These are phyloP conservation scores for Houttuynia cordata DNA, from an alignment of 164 flowering plant genomes.

Conservation along the genomic window DNA sequence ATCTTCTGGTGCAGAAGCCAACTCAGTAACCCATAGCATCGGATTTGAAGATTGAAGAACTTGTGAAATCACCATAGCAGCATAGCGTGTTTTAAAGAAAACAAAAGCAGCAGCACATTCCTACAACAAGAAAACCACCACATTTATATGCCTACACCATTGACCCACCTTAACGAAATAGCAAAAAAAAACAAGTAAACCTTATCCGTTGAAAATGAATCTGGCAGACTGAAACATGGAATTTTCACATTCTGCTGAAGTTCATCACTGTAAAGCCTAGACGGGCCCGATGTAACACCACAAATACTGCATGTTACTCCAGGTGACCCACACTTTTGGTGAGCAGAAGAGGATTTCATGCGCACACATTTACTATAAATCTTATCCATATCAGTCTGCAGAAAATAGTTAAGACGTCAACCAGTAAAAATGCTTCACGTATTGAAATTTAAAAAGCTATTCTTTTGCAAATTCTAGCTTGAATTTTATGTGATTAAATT, in stretches of 20 bases:
- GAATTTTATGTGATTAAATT: too few relatives aligned
- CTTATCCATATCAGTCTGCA: constrained; percentile 55
- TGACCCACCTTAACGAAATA: neutral
- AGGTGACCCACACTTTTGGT: constrained; percentile 18
- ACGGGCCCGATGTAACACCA: constrained; percentile 36
- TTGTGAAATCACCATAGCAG: constrained; percentile 61
- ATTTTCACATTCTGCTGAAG: constrained; percentile 18
- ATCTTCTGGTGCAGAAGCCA: constrained; percentile 90
- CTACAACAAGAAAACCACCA: constrained; percentile 30
- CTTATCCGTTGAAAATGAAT: constrained; percentile 26
- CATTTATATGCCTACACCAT: neutral
- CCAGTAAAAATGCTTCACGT: neutral
- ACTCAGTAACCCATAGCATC: constrained; percentile 84
- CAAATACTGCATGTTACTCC: constrained; percentile 41
- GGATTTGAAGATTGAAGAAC: constrained; percentile 77
- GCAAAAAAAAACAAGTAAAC: constrained; percentile 13
- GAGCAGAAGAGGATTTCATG: constrained; percentile 17
- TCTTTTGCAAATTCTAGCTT: too few relatives aligned
- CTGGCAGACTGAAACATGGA: constrained; percentile 12
- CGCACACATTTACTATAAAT: constrained; percentile 28
- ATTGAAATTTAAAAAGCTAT: neutral
- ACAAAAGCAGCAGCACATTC: constrained; percentile 86
- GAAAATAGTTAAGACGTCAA: constrained; percentile 1
- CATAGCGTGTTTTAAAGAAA: constrained; percentile 75
- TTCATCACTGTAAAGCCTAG: constrained; percentile 31